phyloP scores from a whole-genome alignment of 2,329 filamentous ascomycete species.

The Paraconiothyrium brasiliense region DNA sequence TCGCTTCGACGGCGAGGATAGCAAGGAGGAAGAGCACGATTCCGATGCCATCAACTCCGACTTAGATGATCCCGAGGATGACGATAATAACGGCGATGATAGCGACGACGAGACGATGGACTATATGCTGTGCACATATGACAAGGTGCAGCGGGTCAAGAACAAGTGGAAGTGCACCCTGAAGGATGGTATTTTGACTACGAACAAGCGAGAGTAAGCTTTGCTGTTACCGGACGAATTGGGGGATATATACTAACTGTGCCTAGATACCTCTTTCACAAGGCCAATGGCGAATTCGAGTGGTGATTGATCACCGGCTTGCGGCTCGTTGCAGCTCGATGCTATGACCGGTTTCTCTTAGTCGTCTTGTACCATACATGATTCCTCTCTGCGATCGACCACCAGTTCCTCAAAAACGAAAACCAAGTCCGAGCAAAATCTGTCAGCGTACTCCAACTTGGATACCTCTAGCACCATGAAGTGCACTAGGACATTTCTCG shows the following conservation, averaged over 20 bases:
- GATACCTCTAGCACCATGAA: background rate
- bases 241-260: constrained; percentile 18
- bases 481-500: background rate
- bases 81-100: constrained; percentile 81
- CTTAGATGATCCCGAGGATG: constrained; percentile 92
- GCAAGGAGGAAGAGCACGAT: constrained; percentile 62
- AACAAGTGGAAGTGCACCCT: constrained; percentile 97
- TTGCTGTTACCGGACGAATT: background rate
- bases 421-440: background rate
- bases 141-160: constrained; percentile 98
- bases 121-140: constrained; percentile 98
- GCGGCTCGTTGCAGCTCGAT: background rate
- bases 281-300: constrained; percentile 96
- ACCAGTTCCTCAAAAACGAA: background rate
- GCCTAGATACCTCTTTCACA: constrained; percentile 90
- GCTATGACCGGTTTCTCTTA: background rate
- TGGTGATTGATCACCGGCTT: constrained; percentile 69
- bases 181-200: constrained; percentile 94
- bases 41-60: constrained; percentile 99
- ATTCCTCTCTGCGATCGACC: constrained; percentile 2
- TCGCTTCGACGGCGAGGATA: constrained; percentile 66
- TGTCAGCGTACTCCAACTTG: background rate
- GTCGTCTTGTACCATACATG: constrained; percentile 14
- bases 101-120: constrained; percentile 85
- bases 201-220: constrained; percentile 85